Evolutionary conservation across 176 grass and related monocot species (phyloP).

Genomic region (Tillandsia fasciculata): DNA sequence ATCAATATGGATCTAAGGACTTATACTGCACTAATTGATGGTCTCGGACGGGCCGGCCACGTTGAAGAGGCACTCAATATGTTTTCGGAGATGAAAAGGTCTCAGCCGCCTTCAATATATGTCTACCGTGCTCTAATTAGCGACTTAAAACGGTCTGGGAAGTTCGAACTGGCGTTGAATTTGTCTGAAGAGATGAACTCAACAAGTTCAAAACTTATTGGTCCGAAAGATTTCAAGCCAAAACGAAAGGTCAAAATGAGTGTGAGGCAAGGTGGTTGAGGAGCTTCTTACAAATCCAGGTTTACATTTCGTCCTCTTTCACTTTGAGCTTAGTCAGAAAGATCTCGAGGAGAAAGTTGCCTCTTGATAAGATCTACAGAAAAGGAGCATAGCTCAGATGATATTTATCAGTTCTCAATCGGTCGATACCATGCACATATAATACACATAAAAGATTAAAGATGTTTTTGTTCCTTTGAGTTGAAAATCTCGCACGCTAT

Average conservation of each 20-base stretch:
- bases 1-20: slow-evolving; percentile 67
- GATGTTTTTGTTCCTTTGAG: background rate
- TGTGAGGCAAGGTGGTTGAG: slow-evolving; percentile 16
- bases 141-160: slow-evolving; percentile 46
- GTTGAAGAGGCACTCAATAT: slow-evolving; percentile 46
- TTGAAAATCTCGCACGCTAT: too few relatives aligned
- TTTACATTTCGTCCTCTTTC: background rate
- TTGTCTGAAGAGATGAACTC: slow-evolving; percentile 59
- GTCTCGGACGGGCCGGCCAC: slow-evolving; percentile 52
- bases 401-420: background rate
- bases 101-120: slow-evolving; percentile 56
- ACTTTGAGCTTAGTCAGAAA: background rate
- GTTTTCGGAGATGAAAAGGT: slow-evolving; percentile 61
- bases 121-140: slow-evolving; percentile 68
- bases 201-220: slow-evolving; percentile 36
- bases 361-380: background rate
- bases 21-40: slow-evolving; percentile 61
- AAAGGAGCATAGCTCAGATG: background rate
- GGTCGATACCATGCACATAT: background rate
- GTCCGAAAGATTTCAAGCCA: slow-evolving; percentile 52
- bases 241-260: slow-evolving; percentile 29
- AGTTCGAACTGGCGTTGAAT: slow-evolving; percentile 46
- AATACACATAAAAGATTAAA: background rate
- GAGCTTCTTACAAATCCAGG: background rate
- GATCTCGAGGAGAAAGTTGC: background rate